These are phyloP conservation scores for Plectosphaerella cucumerina DNA, from an alignment of 2,329 filamentous ascomycete genomes.

Conservation along the genomic window DNA sequence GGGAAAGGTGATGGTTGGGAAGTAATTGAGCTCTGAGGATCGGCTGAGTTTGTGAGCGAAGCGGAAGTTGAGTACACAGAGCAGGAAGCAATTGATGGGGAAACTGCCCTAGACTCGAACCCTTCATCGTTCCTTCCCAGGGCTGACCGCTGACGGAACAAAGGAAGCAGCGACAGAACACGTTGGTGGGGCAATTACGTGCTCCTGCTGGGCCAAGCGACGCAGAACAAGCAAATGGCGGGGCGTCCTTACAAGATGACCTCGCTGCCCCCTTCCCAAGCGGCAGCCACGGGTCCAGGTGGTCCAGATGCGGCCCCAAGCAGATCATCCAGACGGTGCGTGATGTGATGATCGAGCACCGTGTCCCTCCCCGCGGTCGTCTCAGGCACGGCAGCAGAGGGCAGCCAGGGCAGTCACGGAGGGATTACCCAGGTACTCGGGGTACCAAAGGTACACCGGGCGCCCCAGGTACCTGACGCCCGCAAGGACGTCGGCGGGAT, in stretches of 20 bases:
- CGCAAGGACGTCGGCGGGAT: background rate
- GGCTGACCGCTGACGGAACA: too few relatives aligned
- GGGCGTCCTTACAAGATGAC: background rate
- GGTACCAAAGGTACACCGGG: background rate
- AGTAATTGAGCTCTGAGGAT: too few relatives aligned
- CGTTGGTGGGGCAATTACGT: conserved; percentile 1
- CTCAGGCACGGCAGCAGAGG: too few relatives aligned
- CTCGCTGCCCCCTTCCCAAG: background rate
- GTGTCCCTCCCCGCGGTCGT: background rate
- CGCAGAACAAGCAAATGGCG: background rate
- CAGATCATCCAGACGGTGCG: conserved; percentile 2
- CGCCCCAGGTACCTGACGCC: background rate
- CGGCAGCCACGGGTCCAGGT: background rate
- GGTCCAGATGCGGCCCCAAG: conserved; percentile 1
- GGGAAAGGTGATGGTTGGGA: too few relatives aligned
- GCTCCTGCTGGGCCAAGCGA: background rate
- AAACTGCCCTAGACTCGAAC: too few relatives aligned
- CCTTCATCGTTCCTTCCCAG: too few relatives aligned
- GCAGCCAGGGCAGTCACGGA: too few relatives aligned
- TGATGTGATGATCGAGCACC: background rate
- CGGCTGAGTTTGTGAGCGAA: too few relatives aligned
- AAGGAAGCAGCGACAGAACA: background rate
- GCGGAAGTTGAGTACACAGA: too few relatives aligned
- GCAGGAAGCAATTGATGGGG: too few relatives aligned
- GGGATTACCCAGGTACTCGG: background rate